phyloP scores from a whole-genome alignment of 805 yeast species.

The Yamadazyma nakazawae region DNA sequence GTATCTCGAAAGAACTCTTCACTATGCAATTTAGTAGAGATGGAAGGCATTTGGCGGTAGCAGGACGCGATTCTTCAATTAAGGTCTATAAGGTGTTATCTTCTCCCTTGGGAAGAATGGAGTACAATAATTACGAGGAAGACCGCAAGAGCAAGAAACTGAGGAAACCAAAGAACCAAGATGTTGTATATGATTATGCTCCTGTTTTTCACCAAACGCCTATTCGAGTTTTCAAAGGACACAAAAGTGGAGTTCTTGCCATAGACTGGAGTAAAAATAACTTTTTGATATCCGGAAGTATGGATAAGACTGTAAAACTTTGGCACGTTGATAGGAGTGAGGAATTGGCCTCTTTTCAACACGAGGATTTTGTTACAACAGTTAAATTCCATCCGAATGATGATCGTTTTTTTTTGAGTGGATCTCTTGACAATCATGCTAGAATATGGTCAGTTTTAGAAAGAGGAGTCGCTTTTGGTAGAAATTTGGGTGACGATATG shows the following conservation, averaged over 20 bases:
- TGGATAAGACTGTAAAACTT: slow-evolving; percentile 77
- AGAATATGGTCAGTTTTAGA: slow-evolving; percentile 88
- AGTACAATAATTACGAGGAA: slow-evolving; percentile 25
- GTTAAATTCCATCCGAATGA: slow-evolving; percentile 80
- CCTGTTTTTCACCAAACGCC: slow-evolving; percentile 79
- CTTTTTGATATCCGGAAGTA: slow-evolving; percentile 74
- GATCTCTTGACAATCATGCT: slow-evolving; percentile 71
- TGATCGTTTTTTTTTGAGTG: slow-evolving; percentile 81
- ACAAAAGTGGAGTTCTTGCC: slow-evolving; percentile 65
- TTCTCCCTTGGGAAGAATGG: slow-evolving; percentile 65
- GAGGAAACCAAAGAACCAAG: slow-evolving; percentile 14
- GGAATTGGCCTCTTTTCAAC: slow-evolving; percentile 62
- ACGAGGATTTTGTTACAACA: slow-evolving; percentile 80
- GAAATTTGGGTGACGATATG: slow-evolving; percentile 55
- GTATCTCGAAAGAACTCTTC: slow-evolving; percentile 54
- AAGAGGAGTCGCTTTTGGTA: slow-evolving; percentile 50
- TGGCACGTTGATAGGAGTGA: slow-evolving; percentile 78
- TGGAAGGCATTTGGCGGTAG: slow-evolving; percentile 81
- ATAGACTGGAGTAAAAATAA: slow-evolving; percentile 87
- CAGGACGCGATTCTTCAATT: slow-evolving; percentile 70
- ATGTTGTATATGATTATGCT: slow-evolving; percentile 45
- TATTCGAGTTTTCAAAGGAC: slow-evolving; percentile 57
- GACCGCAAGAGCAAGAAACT: slow-evolving; percentile 5
- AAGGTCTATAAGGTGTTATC: slow-evolving; percentile 78
- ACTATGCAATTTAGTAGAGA: slow-evolving; percentile 69